A percentile compares a stretch with the other conserved stretches of the same genome.
phyloP scores from a whole-genome alignment of 2,329 filamentous ascomycete genomes.

The Trichoderma cornu-damae region DNA sequence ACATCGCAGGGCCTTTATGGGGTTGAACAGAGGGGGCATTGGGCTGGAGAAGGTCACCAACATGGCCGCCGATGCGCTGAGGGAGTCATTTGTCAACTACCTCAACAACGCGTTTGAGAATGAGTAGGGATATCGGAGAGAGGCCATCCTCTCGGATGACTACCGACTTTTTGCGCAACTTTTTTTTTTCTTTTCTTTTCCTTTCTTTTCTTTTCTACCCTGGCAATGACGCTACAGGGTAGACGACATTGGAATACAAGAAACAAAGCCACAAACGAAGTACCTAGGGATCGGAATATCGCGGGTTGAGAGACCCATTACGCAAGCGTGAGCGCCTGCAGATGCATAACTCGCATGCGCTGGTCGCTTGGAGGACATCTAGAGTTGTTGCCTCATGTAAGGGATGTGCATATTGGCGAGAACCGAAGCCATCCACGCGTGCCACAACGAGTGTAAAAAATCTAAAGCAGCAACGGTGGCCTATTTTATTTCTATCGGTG shows the following conservation, averaged over 20 bases:
- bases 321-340: neutral
- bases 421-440: neutral
- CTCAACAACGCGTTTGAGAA: constrained; percentile 60
- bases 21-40: constrained; percentile 66
- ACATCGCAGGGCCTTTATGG: constrained; percentile 70
- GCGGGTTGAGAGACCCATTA: neutral
- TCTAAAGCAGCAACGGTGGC: no score
- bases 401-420: neutral
- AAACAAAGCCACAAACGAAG: neutral
- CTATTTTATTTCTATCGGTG: neutral
- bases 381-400: neutral
- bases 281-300: neutral
- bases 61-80: constrained; percentile 50
- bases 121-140: constrained; percentile 4
- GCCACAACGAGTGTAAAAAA: no score
- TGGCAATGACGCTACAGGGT: neutral
- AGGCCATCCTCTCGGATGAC: neutral
- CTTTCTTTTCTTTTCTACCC: no score
- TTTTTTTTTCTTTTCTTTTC: no score
- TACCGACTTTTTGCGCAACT: neutral
- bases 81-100: constrained; percentile 61
- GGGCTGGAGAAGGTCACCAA: constrained; percentile 52
- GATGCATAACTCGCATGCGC: no score
- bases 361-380: neutral
- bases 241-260: neutral